These are phyloP conservation scores for Bryoerythrophyllum caledonicum DNA, from an alignment of 225 moss, liverwort and hornwort species.

Conservation along the genomic window DNA sequence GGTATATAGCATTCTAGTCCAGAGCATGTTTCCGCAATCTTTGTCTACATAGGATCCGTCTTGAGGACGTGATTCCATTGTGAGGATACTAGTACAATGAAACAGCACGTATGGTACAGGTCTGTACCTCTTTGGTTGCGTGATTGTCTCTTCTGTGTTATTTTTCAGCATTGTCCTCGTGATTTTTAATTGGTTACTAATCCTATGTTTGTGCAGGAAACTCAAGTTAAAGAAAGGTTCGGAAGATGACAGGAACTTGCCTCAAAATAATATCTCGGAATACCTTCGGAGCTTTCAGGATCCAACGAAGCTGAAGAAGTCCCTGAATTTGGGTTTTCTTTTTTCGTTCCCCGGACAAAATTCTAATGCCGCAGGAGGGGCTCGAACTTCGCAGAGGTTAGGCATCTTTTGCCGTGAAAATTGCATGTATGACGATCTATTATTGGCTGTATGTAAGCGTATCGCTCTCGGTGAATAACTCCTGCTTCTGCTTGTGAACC, in stretches of 20 bases:
- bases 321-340: conserved; percentile 56
- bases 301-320: conserved; percentile 48
- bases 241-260: conserved; percentile 42
- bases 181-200: background rate
- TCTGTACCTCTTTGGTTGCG: background rate
- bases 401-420: background rate
- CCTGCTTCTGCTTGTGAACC: conserved; percentile 19
- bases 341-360: conserved; percentile 81
- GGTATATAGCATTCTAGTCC: background rate
- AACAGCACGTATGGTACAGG: background rate
- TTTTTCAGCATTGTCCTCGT: background rate
- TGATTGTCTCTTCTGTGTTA: background rate
- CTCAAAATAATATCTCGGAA: conserved; percentile 58
- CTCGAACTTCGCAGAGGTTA: conserved; percentile 53
- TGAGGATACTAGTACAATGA: background rate
- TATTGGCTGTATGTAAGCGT: background rate
- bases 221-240: conserved; percentile 29
- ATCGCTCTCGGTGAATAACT: conserved; percentile 3
- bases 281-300: conserved; percentile 61
- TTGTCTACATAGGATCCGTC: background rate
- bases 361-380: conserved; percentile 65
- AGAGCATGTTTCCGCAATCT: background rate
- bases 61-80: background rate
- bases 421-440: background rate
- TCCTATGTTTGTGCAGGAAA: conserved; percentile 32